These are phyloP conservation scores for Heritiera fomes DNA, from an alignment of 345 rosid genomes.

Conservation along the genomic window DNA sequence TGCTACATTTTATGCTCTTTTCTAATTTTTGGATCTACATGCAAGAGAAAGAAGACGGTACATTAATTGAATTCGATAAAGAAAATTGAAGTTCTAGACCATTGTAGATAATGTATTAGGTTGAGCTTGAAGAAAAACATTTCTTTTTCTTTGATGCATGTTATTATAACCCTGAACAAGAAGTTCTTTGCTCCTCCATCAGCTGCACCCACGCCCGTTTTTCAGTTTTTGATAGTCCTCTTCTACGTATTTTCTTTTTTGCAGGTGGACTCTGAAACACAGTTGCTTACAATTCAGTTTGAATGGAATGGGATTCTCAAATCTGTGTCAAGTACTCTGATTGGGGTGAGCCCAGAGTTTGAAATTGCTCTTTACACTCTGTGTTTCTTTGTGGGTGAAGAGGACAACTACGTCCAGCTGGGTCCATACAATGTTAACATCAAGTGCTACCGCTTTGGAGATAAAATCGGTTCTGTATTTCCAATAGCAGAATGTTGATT, in stretches of 20 bases:
- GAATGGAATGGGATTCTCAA: conserved; percentile 92
- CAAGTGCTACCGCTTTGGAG: conserved; percentile 80
- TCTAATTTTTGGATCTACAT: not conserved
- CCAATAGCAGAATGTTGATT: conserved; percentile 62
- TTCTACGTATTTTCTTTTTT: not conserved
- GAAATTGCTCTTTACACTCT: conserved; percentile 85
- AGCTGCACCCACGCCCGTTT: not conserved
- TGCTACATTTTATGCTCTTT: not conserved
- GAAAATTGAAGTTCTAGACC: not conserved
- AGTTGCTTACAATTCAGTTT: conserved; percentile 80
- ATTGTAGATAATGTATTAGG: not conserved
- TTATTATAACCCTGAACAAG: too few species aligned
- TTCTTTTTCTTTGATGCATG: not conserved
- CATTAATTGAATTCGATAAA: not conserved
- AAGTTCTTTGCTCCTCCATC: too few species aligned
- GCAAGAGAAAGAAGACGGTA: not conserved
- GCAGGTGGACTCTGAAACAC: conserved; percentile 85
- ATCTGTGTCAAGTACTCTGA: conserved; percentile 78
- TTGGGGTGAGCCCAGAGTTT: conserved; percentile 91
- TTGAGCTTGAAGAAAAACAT: not conserved
- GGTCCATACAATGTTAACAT: conserved; percentile 90
- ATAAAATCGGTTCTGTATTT: conserved; percentile 73
- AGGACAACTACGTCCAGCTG: conserved; percentile 73
- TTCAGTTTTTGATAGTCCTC: not conserved
- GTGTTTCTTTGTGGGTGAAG: conserved; percentile 72